phyloP scores from a whole-genome alignment of 164 flowering plant species.

The Nymphaea colorata region DNA sequence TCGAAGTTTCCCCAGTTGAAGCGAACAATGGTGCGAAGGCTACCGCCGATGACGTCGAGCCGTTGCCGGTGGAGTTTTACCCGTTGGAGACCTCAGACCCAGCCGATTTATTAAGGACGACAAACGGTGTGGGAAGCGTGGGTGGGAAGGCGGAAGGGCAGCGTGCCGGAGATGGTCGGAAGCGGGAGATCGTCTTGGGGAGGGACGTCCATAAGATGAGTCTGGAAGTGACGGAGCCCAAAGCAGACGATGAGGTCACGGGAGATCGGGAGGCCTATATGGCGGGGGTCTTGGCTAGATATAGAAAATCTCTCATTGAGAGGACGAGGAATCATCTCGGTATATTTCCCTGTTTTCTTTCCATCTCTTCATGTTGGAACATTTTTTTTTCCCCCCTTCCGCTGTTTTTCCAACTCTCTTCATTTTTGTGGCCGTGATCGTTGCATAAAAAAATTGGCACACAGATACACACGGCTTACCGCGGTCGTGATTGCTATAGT shows the following conservation, averaged over 20 bases:
- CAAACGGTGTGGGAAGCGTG: conserved; percentile 1
- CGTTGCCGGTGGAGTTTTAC: conserved; percentile 29
- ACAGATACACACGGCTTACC: no score
- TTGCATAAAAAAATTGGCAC: no score
- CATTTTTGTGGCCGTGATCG: no score
- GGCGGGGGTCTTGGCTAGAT: conserved; percentile 88
- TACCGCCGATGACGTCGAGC: conserved; percentile 12
- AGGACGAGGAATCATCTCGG: conserved; percentile 55
- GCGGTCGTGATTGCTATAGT: no score
- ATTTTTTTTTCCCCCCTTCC: no score
- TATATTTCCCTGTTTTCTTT: not conserved
- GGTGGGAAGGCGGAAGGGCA: conserved; percentile 6
- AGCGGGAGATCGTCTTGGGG: conserved; percentile 73
- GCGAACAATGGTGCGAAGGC: not conserved
- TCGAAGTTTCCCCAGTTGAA: not conserved
- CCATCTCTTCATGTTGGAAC: not conserved
- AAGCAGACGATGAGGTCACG: conserved; percentile 71
- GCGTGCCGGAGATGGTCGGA: not conserved
- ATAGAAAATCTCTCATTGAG: conserved; percentile 49
- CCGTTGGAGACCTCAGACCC: conserved; percentile 34
- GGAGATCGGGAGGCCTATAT: conserved; percentile 92
- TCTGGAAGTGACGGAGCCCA: conserved; percentile 77
- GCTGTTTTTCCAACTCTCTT: no score
- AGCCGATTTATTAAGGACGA: conserved; percentile 8
- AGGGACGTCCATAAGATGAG: conserved; percentile 73